These are phyloP conservation scores for Schwanniomyces pseudopolymorphus DNA, from an alignment of 805 yeast genomes.

Conservation along the genomic window DNA sequence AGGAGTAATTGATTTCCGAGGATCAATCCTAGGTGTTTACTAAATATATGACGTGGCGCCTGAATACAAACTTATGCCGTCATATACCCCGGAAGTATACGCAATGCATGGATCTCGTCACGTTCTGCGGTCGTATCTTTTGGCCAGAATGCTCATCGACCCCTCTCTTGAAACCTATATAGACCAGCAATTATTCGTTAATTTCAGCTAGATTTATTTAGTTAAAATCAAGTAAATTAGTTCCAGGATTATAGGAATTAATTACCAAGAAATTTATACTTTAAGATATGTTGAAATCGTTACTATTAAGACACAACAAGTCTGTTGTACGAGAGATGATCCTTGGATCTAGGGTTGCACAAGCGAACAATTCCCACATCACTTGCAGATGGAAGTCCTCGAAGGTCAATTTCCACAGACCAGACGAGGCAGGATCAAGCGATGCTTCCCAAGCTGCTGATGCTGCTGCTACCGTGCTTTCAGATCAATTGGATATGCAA, in stretches of 20 bases:
- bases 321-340: background rate
- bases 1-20: background rate
- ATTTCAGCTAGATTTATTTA: background rate
- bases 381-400: background rate
- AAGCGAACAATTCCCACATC: background rate
- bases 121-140: background rate
- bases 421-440: slow-evolving; percentile 40
- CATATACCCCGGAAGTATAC: background rate
- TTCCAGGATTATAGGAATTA: background rate
- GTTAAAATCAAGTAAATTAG: background rate
- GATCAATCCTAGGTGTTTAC: background rate
- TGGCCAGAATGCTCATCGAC: background rate
- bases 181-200: background rate
- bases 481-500: slow-evolving; percentile 58
- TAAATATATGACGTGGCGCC: background rate
- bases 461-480: slow-evolving; percentile 67
- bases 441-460: slow-evolving; percentile 67
- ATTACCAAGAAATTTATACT: background rate
- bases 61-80: background rate
- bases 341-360: background rate
- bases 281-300: background rate
- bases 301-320: background rate
- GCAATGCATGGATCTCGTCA: background rate
- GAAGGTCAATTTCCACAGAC: slow-evolving; percentile 25
- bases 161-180: background rate